Conservation (phyloP, 1,284 basidiomycete genomes). For the Ustilago vetiveriae region DNA sequence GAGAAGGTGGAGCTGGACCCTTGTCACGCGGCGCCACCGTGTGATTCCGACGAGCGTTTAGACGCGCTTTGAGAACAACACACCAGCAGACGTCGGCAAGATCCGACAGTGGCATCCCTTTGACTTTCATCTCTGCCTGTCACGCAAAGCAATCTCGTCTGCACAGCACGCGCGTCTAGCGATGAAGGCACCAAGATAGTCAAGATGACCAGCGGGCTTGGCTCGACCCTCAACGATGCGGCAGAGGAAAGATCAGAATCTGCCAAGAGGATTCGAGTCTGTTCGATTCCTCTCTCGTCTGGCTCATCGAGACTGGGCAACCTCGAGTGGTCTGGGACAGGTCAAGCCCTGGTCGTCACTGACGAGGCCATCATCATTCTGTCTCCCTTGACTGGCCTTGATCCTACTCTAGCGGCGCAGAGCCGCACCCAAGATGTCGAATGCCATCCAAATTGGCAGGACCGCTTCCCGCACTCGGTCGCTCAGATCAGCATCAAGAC, state of each 20-base stretch:
- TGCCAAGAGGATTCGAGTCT: conserved; percentile 13
- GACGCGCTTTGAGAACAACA: no score
- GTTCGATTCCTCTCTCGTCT: conserved; percentile 29
- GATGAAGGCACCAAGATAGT: neutral
- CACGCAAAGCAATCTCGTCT: no score
- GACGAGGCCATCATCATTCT: conserved; percentile 31
- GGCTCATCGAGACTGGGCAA: conserved; percentile 19
- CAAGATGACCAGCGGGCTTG: neutral
- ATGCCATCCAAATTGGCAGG: conserved; percentile 31
- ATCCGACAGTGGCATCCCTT: neutral
- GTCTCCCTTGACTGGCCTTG: conserved; percentile 19
- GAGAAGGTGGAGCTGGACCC: conserved; percentile 19
- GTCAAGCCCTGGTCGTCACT: conserved; percentile 35
- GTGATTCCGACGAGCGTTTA: no score
- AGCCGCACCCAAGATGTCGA: conserved; percentile 30
- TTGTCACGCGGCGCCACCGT: no score
- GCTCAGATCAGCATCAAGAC: conserved; percentile 37
- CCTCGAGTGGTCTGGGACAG: conserved; percentile 36
- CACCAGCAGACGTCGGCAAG: conserved; percentile 13
- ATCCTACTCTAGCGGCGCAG: conserved; percentile 16
- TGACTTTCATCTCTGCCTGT: neutral
- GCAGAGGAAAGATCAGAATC: neutral
- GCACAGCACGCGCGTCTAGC: no score
- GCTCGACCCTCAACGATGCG: neutral
- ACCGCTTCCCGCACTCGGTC: conserved; percentile 36